Conservation (phyloP, 768 basidiomycete species). For the Thelephora ganbajun region DNA sequence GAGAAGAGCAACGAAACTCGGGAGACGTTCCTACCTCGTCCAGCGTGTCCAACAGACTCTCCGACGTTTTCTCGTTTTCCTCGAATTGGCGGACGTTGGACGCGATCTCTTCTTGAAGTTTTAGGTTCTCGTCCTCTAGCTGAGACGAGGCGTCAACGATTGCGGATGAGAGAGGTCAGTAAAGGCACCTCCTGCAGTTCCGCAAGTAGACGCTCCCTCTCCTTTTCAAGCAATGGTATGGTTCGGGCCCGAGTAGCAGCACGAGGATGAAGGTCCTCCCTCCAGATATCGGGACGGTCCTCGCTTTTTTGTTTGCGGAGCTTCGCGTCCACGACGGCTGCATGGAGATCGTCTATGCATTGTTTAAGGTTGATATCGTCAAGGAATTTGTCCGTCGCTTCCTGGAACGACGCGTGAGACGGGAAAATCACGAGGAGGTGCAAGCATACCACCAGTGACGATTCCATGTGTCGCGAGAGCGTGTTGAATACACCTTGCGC, state of each 20-base stretch:
- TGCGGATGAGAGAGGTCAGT: background rate
- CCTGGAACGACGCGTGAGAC: background rate
- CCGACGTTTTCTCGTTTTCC: constrained; percentile 30
- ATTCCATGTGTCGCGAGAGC: constrained; percentile 60
- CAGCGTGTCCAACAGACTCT: constrained; percentile 35
- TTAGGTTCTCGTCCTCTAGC: constrained; percentile 44
- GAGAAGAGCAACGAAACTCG: background rate
- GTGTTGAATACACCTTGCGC: constrained; percentile 29
- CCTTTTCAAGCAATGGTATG: constrained; percentile 39
- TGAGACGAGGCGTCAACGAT: constrained; percentile 12
- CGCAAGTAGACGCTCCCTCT: constrained; percentile 24
- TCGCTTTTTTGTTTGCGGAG: constrained; percentile 30
- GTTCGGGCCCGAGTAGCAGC: constrained; percentile 50
- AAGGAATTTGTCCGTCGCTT: constrained; percentile 49
- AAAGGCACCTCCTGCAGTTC: constrained; percentile 21
- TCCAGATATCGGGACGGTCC: constrained; percentile 48
- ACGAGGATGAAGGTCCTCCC: constrained; percentile 45
- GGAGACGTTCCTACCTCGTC: constrained; percentile 29
- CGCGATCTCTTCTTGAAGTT: constrained; percentile 33
- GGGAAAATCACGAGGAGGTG: background rate
- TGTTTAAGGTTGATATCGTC: constrained; percentile 52
- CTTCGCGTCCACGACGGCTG: constrained; percentile 53
- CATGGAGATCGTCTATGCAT: constrained; percentile 57
- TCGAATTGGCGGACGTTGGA: constrained; percentile 30
- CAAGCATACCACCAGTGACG: constrained; percentile 29